These are phyloP conservation scores for Beta vulgaris DNA, from an alignment of 148 eudicot genomes.

Conservation along the genomic window DNA sequence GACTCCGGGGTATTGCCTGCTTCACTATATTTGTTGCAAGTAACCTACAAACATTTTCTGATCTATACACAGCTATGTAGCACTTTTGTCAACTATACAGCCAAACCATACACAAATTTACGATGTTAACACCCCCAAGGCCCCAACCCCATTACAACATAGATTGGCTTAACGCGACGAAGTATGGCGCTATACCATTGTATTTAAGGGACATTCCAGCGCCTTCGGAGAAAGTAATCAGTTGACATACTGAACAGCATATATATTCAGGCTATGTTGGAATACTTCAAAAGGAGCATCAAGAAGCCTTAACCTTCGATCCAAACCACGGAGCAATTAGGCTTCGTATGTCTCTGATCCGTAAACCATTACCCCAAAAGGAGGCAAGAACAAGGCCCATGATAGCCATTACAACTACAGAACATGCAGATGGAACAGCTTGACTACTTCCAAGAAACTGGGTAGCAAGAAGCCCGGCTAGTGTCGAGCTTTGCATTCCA, in stretches of 20 bases:
- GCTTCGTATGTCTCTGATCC: constrained; percentile 58
- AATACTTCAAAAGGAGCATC: not conserved
- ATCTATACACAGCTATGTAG: constrained; percentile 24
- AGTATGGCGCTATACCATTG: not conserved
- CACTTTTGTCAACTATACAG: constrained; percentile 18
- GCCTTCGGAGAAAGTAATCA: not conserved
- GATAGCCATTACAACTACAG: constrained; percentile 95
- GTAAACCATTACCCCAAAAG: constrained; percentile 83
- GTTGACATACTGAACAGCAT: not conserved
- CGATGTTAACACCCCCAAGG: constrained; percentile 18
- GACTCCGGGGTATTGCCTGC: not conserved
- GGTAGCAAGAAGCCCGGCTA: constrained; percentile 93
- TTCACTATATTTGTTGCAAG: constrained; percentile 6
- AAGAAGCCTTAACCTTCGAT: constrained; percentile 44
- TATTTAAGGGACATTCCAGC: constrained; percentile 6
- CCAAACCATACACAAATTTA: constrained; percentile 17
- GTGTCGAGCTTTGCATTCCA: constrained; percentile 97
- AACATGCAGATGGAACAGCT: constrained; percentile 94
- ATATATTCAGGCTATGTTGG: not conserved
- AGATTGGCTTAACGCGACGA: not conserved
- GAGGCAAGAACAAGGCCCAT: constrained; percentile 95
- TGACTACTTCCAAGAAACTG: constrained; percentile 88
- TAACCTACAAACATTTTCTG: not conserved
- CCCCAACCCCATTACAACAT: not conserved
- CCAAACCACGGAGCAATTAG: constrained; percentile 36